These are phyloP conservation scores for Tylopilus sp. DNA, from an alignment of 1,284 basidiomycete species.

Conservation along the genomic window DNA sequence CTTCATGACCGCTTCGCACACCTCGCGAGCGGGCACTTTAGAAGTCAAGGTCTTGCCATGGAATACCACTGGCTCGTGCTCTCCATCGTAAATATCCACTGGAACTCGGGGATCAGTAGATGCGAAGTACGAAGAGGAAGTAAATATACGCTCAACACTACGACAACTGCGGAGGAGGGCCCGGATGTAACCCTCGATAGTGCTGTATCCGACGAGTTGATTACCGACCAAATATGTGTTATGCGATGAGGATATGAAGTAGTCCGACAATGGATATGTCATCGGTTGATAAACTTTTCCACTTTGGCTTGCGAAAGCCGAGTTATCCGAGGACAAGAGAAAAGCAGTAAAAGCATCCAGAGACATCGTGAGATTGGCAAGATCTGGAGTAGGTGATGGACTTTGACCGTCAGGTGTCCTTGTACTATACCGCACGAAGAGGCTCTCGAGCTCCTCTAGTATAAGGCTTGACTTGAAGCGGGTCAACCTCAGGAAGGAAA, in stretches of 20 bases:
- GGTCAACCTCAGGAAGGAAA: constrained; percentile 8
- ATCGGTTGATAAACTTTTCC: constrained; percentile 56
- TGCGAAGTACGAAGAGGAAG: background rate
- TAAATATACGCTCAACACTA: constrained; percentile 78
- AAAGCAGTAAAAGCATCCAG: constrained; percentile 69
- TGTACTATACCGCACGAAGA: constrained; percentile 56
- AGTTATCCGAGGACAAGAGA: constrained; percentile 67
- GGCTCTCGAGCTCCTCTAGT: constrained; percentile 42
- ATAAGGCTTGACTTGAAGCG: constrained; percentile 44
- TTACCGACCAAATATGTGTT: constrained; percentile 97
- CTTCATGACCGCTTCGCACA: constrained; percentile 82
- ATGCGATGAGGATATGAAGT: constrained; percentile 91
- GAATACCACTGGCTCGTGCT: constrained; percentile 76
- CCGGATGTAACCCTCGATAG: constrained; percentile 93
- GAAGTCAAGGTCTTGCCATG: constrained; percentile 92
- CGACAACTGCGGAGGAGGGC: constrained; percentile 88
- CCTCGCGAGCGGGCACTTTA: constrained; percentile 78
- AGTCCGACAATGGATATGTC: constrained; percentile 80
- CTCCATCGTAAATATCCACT: constrained; percentile 96
- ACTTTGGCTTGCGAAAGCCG: constrained; percentile 47
- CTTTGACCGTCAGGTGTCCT: constrained; percentile 7
- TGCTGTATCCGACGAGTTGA: constrained; percentile 90
- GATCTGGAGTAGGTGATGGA: constrained; percentile 10
- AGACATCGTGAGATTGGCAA: constrained; percentile 40
- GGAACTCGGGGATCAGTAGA: constrained; percentile 3